These are phyloP conservation scores for Elymus sibiricus DNA, from an alignment of 176 grass and related monocot genomes.

Conservation along the genomic window DNA sequence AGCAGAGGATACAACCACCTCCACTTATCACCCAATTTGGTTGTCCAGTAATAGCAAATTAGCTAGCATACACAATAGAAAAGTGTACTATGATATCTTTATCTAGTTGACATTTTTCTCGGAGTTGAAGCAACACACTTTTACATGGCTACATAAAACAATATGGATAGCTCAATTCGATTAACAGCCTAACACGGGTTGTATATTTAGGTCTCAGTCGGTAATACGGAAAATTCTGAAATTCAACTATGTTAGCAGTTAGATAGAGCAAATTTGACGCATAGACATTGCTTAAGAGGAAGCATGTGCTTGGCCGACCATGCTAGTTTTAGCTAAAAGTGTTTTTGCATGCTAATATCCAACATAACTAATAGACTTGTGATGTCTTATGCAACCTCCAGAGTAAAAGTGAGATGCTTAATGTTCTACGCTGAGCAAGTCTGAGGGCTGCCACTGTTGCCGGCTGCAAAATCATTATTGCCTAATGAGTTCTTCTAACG, in stretches of 20 bases:
- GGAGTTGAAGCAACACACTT: no score
- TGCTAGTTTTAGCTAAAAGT: background rate
- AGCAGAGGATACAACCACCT: no score
- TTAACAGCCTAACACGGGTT: no score
- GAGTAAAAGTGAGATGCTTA: constrained; percentile 1
- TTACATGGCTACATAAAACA: no score
- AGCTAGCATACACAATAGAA: no score
- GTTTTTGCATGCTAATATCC: background rate
- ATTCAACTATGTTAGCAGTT: background rate
- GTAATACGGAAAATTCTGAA: background rate
- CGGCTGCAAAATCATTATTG: background rate
- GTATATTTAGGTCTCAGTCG: no score
- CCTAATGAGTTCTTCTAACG: background rate
- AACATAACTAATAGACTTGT: background rate
- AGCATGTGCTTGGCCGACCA: background rate
- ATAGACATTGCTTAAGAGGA: background rate
- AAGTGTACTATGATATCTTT: no score
- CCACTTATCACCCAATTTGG: no score
- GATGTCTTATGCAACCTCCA: background rate
- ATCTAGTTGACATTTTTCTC: no score
- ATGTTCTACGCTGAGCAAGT: constrained; percentile 2
- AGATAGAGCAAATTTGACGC: no score
- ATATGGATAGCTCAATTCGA: no score
- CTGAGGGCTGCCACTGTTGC: background rate
- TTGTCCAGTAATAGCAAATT: no score